These are phyloP conservation scores for Fremontodendron californicum DNA, from an alignment of 345 rosid species.

Conservation along the genomic window DNA sequence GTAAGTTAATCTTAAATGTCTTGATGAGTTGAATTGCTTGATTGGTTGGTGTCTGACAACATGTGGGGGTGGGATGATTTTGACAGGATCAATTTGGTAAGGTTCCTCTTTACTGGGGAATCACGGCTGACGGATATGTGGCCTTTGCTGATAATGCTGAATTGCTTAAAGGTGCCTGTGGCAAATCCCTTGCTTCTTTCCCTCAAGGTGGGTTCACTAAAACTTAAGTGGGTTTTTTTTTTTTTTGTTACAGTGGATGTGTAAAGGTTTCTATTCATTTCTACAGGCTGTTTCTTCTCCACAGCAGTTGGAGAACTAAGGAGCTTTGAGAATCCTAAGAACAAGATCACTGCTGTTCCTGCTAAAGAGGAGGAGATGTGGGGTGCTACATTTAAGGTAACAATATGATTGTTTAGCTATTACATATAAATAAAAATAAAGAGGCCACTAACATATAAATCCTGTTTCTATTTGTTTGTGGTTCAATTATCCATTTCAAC, in stretches of 20 bases:
- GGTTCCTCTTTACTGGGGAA: slow-evolving; percentile 95
- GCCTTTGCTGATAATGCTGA: slow-evolving; percentile 85
- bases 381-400: slow-evolving; percentile 95
- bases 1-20: slow-evolving; percentile 20
- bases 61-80: background rate
- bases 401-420: background rate
- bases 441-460: background rate
- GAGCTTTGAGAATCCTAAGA: slow-evolving; percentile 93
- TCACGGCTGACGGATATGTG: slow-evolving; percentile 88
- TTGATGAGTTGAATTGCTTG: background rate
- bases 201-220: slow-evolving; percentile 69
- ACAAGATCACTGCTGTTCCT: slow-evolving; percentile 83
- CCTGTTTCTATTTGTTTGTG: background rate
- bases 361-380: slow-evolving; percentile 91
- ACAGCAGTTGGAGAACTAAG: slow-evolving; percentile 75
- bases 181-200: slow-evolving; percentile 96
- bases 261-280: background rate
- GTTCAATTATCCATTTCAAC: slow-evolving; percentile 5
- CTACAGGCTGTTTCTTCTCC: slow-evolving; percentile 86
- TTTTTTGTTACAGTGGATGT: background rate
- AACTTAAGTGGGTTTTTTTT: background rate
- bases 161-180: slow-evolving; percentile 87
- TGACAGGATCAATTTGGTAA: slow-evolving; percentile 85
- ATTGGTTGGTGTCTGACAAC: slow-evolving; percentile 1
- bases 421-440: background rate